Evolutionary conservation across 2,329 filamentous ascomycete species (phyloP), one percentile per base, ranked within the genome.

Genomic region (Fusarium chaquense): DNA sequence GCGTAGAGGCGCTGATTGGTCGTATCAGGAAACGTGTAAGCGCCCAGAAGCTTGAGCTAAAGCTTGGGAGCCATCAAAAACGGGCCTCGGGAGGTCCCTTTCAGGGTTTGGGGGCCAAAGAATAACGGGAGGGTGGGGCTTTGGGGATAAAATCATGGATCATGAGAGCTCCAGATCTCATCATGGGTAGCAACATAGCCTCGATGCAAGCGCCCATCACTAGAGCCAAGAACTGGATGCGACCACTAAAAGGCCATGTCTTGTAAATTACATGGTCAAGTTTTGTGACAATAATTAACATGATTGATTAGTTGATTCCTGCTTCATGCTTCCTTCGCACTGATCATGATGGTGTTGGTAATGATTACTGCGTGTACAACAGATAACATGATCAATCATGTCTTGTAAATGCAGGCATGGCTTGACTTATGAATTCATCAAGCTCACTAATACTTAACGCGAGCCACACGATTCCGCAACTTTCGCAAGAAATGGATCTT

Each of bases 31-130:
- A 66, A 53, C 55, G 52, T 73, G 67, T 75, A 75, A 75, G 73
- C 73, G 73, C 73, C 73, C 69, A 55, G 54, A 51, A 68, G 62
- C 72, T 70, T 60, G 51, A 71, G 62, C 62, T 62, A 62, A 53
- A 70, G 55, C 60, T 50, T 57, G 58, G 61, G 56, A 58, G 62
- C 60, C 60, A 64, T 35, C 51, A 57, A 44, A 61, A 68, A 58
- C 61, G 67, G 67, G 45, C 47, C 40, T 62, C 66, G 67, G 67
- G 63, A 65, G 46, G 58, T 30, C 60, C 58, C 69, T 70, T 58
- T 58, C 62, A 65, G 58, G 62, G 69, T 49, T 70, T 63, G 58
- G 64, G 65, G 56, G 62, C 67, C 65, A 72, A 55, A 62, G 26
- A 43, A 44, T 32, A 54, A 40, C 43, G 51, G 44, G 33, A 45